These are phyloP conservation scores for Coemansia sp. DNA, from an alignment of 192 early-diverging fungal genomes.

Conservation along the genomic window DNA sequence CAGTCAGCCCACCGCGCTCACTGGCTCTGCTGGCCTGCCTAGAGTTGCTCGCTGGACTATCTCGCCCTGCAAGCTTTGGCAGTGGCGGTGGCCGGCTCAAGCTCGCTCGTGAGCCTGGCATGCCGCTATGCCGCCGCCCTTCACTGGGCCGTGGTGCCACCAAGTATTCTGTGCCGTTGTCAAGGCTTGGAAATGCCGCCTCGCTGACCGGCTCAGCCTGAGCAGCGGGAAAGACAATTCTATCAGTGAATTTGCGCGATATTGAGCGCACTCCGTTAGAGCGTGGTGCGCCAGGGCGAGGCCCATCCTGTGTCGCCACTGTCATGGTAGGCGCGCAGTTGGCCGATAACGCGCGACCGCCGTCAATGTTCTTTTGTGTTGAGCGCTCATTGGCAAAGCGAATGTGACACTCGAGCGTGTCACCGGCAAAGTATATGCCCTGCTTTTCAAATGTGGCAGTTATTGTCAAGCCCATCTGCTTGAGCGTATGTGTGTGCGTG, in stretches of 20 bases:
- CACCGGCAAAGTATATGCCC: constrained; percentile 56
- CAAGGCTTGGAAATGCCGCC: constrained; percentile 17
- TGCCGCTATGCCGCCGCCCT: constrained; percentile 5
- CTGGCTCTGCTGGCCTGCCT: neutral
- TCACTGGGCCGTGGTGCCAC: neutral
- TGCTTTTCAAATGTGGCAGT: constrained; percentile 53
- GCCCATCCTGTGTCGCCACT: neutral
- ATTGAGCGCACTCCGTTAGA: constrained; percentile 6
- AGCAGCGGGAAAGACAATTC: constrained; percentile 4
- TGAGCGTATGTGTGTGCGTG: neutral
- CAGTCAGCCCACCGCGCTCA: constrained; percentile 20
- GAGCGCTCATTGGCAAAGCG: constrained; percentile 46
- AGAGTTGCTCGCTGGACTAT: neutral
- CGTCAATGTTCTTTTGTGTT: neutral
- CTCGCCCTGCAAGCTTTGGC: neutral
- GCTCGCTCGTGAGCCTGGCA: constrained; percentile 9
- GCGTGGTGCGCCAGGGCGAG: neutral
- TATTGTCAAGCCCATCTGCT: constrained; percentile 53
- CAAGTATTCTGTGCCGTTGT: constrained; percentile 25
- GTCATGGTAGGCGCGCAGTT: neutral
- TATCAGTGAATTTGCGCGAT: constrained; percentile 17
- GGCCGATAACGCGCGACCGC: neutral
- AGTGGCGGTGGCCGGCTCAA: neutral
- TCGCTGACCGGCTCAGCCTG: constrained; percentile 1
- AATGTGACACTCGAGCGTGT: constrained; percentile 56